Base-by-base conservation (phyloP, 2,329 filamentous ascomycete genomes). In the Penicillium sclerotigenum region DNA sequence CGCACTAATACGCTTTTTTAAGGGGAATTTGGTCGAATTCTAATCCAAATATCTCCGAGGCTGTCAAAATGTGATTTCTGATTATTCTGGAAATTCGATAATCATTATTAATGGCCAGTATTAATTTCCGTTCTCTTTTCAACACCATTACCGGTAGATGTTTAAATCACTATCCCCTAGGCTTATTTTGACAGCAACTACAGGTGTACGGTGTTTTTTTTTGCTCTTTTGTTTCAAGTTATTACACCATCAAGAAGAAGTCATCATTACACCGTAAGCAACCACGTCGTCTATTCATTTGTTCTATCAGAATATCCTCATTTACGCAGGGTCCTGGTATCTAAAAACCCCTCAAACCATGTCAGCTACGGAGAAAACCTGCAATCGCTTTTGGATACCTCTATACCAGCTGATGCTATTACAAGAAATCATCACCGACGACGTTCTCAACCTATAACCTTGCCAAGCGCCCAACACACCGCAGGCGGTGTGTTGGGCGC, bases 401-500 rank as follows among this genome's bases (percentile, higher is more conserved):
- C 22, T 52, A 4, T 52, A 47, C n/a, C 47, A 47, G 20, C 34
- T 56, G 16, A 41, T 56, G 4, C 33, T 56, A 2, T 52, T 28
- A 2, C 53, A 56, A 40, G 41, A 52, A 3, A 52, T 16, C 7
- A 47, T 56, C 34, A 52, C 53, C 26, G 41, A 56, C 11, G 47
- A 52, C 5, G 24, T 56, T 29, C 34, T 56, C 18, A 7, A 31
- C 14, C n/a, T n/a, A n/a, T n/a, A n/a, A n/a, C n/a, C n/a, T n/a
- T n/a, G n/a, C n/a, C n/a, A n/a, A n/a, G n/a, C n/a, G n/a, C n/a
- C n/a, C n/a, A n/a, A n/a, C n/a, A n/a, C n/a, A n/a, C n/a, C n/a
- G n/a, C n/a, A n/a, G n/a, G n/a, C n/a, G n/a, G n/a, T n/a, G n/a
- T n/a, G n/a, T n/a, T n/a, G n/a, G n/a, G n/a, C n/a, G n/a, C n/a